Evolutionary conservation across 139 green algal genomes (phyloP).

Genomic region (Tetradesmus lagerheimii): DNA sequence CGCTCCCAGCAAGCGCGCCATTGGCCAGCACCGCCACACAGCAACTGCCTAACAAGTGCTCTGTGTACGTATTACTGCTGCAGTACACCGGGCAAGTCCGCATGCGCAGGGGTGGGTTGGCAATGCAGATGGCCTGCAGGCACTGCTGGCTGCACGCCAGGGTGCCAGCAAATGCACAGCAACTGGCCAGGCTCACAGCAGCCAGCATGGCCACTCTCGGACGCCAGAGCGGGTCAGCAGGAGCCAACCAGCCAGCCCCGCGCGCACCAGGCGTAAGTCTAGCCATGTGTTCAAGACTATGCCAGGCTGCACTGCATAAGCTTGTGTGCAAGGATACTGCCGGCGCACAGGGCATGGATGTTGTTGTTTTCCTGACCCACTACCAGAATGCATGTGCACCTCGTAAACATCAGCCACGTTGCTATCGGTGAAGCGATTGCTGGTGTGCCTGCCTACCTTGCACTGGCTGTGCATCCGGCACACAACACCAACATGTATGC

Average conservation of each 20-base stretch:
- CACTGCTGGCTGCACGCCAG: not conserved
- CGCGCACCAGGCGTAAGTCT: slow-evolving; percentile 16
- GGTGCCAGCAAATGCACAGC: not conserved
- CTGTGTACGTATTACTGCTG: not conserved
- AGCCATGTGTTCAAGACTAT: not conserved
- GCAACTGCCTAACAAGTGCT: not conserved
- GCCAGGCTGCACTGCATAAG: not conserved
- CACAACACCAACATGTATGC: not conserved
- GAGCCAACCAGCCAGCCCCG: slow-evolving; percentile 32
- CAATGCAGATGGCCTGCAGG: not conserved
- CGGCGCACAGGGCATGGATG: not conserved
- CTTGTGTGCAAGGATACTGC: not conserved
- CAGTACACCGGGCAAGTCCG: not conserved
- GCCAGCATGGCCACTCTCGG: not conserved
- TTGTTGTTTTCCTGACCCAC: not conserved
- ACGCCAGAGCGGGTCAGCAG: not conserved
- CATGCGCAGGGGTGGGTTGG: not conserved
- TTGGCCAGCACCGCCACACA: not conserved
- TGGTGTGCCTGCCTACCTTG: not conserved
- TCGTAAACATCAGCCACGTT: too few species aligned
- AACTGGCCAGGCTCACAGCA: not conserved
- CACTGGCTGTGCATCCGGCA: not conserved
- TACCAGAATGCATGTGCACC: too few species aligned
- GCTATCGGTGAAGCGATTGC: too few species aligned
- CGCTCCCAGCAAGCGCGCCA: not conserved